Evolutionary conservation across 2,329 filamentous ascomycete species (phyloP).

Genomic region (Penicillium capsulatum): DNA sequence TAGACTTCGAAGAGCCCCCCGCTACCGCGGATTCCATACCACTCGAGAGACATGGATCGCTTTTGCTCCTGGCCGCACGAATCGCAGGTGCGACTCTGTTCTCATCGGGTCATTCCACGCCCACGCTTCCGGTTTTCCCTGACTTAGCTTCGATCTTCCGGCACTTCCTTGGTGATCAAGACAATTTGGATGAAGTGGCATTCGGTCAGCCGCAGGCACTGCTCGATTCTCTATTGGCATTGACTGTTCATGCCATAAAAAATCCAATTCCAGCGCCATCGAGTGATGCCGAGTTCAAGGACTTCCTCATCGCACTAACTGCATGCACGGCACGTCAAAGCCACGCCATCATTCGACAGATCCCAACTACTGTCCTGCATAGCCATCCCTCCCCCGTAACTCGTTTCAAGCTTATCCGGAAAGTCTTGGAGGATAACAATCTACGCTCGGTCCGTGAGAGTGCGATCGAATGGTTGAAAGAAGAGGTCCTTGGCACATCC

Average conservation of each 20-base stretch:
- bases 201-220: conserved; percentile 51
- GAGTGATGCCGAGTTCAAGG: conserved; percentile 50
- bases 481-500: conserved; percentile 52
- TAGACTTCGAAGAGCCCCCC: conserved; percentile 55
- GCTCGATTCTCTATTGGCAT: conserved; percentile 51
- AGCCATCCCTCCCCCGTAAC: conserved; percentile 51
- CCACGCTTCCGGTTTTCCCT: conserved; percentile 49
- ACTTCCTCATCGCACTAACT: conserved; percentile 48
- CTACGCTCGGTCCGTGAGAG: conserved; percentile 54
- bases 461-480: conserved; percentile 58
- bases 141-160: conserved; percentile 49
- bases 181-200: conserved; percentile 34
- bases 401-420: conserved; percentile 52
- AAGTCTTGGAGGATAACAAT: conserved; percentile 52
- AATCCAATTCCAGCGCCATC: conserved; percentile 44
- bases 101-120: conserved; percentile 36
- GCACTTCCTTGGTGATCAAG: conserved; percentile 48
- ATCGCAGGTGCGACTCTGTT: conserved; percentile 50
- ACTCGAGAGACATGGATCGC: conserved; percentile 52
- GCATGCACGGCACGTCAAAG: conserved; percentile 37
- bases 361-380: conserved; percentile 42
- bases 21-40: conserved; percentile 51
- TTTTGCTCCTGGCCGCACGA: conserved; percentile 53
- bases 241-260: conserved; percentile 50
- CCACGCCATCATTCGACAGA: conserved; percentile 36